Evolutionary conservation across 2,329 filamentous ascomycete genomes (phyloP).

Genomic region (Ploettnerulaceae sp.): DNA sequence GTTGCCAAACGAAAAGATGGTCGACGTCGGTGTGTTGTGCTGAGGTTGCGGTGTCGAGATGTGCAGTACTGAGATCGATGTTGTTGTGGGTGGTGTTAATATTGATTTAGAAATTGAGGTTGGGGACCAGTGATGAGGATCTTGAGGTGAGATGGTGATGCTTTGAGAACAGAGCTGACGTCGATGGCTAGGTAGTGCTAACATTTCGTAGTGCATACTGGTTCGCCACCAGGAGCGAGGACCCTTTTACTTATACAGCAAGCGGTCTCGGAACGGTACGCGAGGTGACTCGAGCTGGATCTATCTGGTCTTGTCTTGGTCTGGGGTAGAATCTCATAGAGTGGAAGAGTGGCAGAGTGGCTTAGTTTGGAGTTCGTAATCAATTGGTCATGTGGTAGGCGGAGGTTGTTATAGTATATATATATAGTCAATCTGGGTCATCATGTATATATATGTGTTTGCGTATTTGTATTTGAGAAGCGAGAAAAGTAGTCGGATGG

Average conservation of each 20-base stretch:
- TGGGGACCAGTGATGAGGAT: conserved; percentile 10
- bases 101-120: conserved; percentile 9
- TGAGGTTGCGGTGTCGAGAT: conserved; percentile 21
- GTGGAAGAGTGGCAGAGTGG: conserved; percentile 3
- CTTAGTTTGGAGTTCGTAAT: conserved; percentile 12
- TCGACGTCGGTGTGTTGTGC: conserved; percentile 15
- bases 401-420: no score
- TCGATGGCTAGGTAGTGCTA: conserved; percentile 14
- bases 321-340: not conserved
- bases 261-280: conserved; percentile 4
- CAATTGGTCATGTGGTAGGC: conserved; percentile 14
- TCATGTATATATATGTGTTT: no score
- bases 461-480: no score
- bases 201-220: conserved; percentile 13
- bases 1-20: conserved; percentile 21
- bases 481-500: no score
- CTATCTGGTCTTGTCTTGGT: no score
- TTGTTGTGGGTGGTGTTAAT: not conserved
- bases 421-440: no score
- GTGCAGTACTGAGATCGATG: not conserved
- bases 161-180: conserved; percentile 11
- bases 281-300: conserved; percentile 5
- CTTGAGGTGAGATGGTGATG: conserved; percentile 13
- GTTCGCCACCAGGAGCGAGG: conserved; percentile 8
- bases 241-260: conserved; percentile 7